A percentile compares a stretch with the other conserved stretches of the same genome.
Conservation (phyloP, 2,329 filamentous ascomycete genomes). For the Colletotrichum paranaense region DNA sequence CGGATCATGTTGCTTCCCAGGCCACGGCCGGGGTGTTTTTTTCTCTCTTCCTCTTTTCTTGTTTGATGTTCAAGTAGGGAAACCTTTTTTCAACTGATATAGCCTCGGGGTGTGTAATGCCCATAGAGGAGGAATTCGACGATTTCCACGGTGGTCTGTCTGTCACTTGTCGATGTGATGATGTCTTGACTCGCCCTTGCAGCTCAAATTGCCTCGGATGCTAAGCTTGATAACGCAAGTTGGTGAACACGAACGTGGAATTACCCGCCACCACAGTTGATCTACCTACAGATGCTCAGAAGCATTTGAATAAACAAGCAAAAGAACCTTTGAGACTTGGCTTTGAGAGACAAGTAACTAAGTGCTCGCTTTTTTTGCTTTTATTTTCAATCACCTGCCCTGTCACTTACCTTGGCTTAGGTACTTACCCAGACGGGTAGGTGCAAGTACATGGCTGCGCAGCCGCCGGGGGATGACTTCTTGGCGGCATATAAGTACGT, state of each 20-base stretch:
- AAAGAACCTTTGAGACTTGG: not conserved
- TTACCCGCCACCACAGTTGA: no score
- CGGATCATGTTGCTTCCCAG: not conserved
- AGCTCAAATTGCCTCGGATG: not conserved
- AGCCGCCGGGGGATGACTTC: not conserved
- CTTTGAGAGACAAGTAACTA: not conserved
- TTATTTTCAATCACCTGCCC: not conserved
- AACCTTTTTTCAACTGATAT: slow-evolving; percentile 1
- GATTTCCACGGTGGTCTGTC: slow-evolving; percentile 5
- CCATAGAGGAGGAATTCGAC: slow-evolving; percentile 10
- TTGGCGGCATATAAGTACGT: not conserved
- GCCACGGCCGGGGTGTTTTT: slow-evolving; percentile 15
- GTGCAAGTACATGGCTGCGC: not conserved
- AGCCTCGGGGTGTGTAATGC: not conserved
- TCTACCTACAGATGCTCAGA: no score
- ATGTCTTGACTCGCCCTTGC: not conserved
- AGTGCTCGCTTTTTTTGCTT: not conserved
- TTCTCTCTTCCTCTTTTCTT: not conserved
- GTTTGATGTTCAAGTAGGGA: not conserved
- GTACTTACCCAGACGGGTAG: not conserved
- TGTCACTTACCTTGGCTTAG: not conserved
- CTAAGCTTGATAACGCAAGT: not conserved
- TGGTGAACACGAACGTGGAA: no score
- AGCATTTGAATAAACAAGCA: no score
- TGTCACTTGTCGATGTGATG: not conserved